Percentiles rank a stretch among this genome's conserved stretches.
Conservation (phyloP, 148 eudicot genomes). For the Amaranthus hypochondriacus region DNA sequence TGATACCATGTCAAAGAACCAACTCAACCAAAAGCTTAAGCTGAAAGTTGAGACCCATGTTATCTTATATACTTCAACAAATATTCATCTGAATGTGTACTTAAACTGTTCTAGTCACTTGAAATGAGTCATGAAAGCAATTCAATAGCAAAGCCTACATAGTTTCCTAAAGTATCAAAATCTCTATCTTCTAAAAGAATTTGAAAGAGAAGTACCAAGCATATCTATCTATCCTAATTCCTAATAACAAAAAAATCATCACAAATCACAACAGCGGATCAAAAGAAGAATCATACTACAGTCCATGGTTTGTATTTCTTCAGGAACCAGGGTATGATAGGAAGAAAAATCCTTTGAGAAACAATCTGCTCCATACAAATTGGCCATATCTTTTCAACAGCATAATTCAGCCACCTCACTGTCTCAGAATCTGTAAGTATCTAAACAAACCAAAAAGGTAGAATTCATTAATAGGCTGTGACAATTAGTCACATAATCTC, state of each 20-base stretch:
- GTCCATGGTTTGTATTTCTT: constrained; percentile 97
- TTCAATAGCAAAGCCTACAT: not conserved
- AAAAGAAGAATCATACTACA: constrained; percentile 49
- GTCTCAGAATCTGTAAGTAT: constrained; percentile 79
- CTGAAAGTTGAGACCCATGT: too few species aligned
- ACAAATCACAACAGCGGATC: not conserved
- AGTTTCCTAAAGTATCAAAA: too few species aligned
- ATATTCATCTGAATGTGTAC: not conserved
- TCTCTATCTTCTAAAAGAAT: too few species aligned
- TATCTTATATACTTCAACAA: not conserved
- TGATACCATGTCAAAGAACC: too few species aligned
- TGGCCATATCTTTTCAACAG: constrained; percentile 82
- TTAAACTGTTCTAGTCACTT: not conserved
- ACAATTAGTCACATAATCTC: too few species aligned
- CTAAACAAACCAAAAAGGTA: constrained; percentile 33
- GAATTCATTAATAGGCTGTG: not conserved
- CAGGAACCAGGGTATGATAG: constrained; percentile 94
- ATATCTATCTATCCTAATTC: not conserved
- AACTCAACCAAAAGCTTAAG: too few species aligned
- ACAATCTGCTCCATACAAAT: constrained; percentile 82
- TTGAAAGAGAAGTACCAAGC: not conserved
- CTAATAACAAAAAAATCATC: not conserved
- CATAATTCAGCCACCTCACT: constrained; percentile 89
- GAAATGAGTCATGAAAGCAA: not conserved
- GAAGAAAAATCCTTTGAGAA: constrained; percentile 82